Evolutionary conservation across 1,139 yeast species (phyloP).

Genomic region (Scheffersomyces titani): DNA sequence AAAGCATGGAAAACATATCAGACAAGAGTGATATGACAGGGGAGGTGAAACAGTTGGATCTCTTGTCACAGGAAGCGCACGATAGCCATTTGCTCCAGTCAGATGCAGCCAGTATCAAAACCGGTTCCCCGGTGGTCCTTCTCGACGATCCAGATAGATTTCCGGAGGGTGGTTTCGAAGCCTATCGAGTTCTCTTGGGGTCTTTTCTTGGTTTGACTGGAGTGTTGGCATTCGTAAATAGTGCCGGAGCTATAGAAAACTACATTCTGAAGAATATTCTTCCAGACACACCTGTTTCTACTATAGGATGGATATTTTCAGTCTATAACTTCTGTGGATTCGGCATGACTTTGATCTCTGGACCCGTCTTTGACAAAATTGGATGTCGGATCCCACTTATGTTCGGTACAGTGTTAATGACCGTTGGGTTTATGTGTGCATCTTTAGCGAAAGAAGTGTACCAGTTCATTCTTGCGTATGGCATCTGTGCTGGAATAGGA

Average conservation of each 20-base stretch:
- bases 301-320: slow-evolving; percentile 37
- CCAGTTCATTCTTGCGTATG: slow-evolving; percentile 27
- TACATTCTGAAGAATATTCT: slow-evolving; percentile 22
- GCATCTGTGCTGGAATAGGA: slow-evolving; percentile 24
- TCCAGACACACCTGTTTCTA: slow-evolving; percentile 17
- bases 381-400: slow-evolving; percentile 22
- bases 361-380: slow-evolving; percentile 26
- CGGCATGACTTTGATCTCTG: slow-evolving; percentile 24
- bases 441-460: slow-evolving; percentile 22
- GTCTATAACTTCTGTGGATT: slow-evolving; percentile 30
- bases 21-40: background rate
- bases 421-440: slow-evolving; percentile 24
- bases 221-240: slow-evolving; percentile 27
- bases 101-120: background rate
- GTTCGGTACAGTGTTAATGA: slow-evolving; percentile 17
- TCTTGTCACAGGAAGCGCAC: background rate
- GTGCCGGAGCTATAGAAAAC: slow-evolving; percentile 29
- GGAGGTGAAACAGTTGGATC: background rate
- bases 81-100: background rate
- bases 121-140: background rate
- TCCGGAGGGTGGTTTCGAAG: slow-evolving; percentile 28
- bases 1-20: background rate
- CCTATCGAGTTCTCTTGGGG: slow-evolving; percentile 22
- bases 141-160: slow-evolving; percentile 20
- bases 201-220: slow-evolving; percentile 28